A percentile compares a stretch with the other conserved stretches of the same genome.
Evolutionary conservation across 805 yeast genomes (phyloP).

Genomic region (Candida ortonii): DNA sequence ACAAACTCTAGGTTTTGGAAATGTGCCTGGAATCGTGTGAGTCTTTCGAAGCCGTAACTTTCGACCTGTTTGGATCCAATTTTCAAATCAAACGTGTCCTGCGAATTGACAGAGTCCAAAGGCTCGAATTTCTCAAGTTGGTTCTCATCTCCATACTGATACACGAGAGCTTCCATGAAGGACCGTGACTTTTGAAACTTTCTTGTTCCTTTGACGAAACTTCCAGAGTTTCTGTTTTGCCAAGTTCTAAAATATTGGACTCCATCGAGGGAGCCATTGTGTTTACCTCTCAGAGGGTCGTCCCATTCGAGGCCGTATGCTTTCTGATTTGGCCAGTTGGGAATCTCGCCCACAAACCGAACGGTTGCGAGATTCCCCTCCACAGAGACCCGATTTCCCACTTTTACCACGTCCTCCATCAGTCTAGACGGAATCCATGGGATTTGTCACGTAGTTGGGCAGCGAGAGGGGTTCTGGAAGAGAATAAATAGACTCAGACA

Average conservation of each 20-base stretch:
- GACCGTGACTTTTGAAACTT: conserved; percentile 19
- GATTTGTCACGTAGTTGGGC: no score
- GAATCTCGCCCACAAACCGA: conserved; percentile 55
- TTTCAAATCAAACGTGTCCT: conserved; percentile 29
- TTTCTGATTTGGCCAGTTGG: conserved; percentile 53
- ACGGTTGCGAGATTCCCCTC: conserved; percentile 61
- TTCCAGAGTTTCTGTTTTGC: conserved; percentile 46
- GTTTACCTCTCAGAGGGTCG: conserved; percentile 61
- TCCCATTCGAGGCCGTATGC: conserved; percentile 93
- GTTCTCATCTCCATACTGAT: conserved; percentile 41
- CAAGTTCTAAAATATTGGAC: conserved; percentile 48
- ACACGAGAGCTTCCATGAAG: conserved; percentile 49
- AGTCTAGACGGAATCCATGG: background rate
- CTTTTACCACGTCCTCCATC: conserved; percentile 2
- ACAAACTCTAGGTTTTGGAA: conserved; percentile 43
- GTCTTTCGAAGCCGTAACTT: conserved; percentile 61
- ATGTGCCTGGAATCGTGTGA: conserved; percentile 47
- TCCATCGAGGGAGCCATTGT: conserved; percentile 60
- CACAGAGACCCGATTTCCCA: conserved; percentile 29
- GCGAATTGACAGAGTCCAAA: conserved; percentile 12
- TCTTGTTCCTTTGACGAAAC: conserved; percentile 54
- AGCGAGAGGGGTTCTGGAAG: no score
- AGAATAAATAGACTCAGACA: no score
- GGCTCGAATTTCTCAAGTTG: conserved; percentile 10
- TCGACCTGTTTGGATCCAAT: conserved; percentile 61